Evolutionary conservation across 768 basidiomycete genomes (phyloP), one percentile per base, ranked within the genome.

Genomic region (Kwoniella newhampshirensis): DNA sequence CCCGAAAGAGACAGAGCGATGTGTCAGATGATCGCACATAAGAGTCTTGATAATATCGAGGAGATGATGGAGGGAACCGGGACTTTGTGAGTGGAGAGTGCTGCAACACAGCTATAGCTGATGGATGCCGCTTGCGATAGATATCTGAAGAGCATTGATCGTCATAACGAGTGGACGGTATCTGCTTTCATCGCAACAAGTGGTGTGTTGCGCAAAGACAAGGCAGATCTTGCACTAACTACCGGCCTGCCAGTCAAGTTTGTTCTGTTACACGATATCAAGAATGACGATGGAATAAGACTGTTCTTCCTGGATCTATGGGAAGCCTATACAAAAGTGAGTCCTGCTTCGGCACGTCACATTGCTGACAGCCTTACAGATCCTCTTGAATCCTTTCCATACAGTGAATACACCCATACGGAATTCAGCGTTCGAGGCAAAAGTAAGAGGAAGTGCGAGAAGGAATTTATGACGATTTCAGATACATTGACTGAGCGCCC

Each of bases 11-110:
- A 77, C n/a, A 73, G 73, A 51, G 91, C 96, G 82, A 90, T 99
- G 57, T 89, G 93, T 68, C 94, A 98, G 80, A 96, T 99, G 89
- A 91, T 98, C 71, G 94, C 93, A 20, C 94, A 98, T 76, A 91
- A 91, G 48, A 91, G 89, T 68, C 79, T 99, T 76, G 96, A 99
- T 78, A 85, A 86, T 68, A 84, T 99, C 57, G 96, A 99, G 70
- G 96, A 99, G 70, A 83, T 88, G 43, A 89, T 75, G 72, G 70
- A 73, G n/a, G 63, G 70, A 9, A 75, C 72, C 4, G 76, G 74
- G 32, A 71, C 57, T 56, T 59, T 76, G 76, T 77, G 54, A 62
- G 76, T 73, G 3, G 12, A 5, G 26, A n/a, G 18, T 20, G 49
- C 1, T 17, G 36, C 17, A 3, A 18, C n/a, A n/a, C n/a, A n/a